Base-by-base conservation (phyloP, 2,329 filamentous ascomycete genomes). In the Herpomyces periplanetae region DNA sequence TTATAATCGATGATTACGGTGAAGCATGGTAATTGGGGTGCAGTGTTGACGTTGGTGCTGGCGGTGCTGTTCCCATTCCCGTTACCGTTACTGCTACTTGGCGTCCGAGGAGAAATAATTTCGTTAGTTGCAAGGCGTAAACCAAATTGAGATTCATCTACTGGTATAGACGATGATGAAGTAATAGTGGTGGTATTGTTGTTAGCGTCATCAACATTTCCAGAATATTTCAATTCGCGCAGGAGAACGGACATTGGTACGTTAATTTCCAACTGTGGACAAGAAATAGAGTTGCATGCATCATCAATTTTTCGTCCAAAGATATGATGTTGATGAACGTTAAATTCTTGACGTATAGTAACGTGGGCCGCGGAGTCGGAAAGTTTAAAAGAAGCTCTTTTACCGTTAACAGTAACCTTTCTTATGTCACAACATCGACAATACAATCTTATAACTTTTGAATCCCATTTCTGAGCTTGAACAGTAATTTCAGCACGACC, bases 401-500 rank as follows among this genome's bases (percentile, higher is more conserved):
- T 29, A 12, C 39, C 42, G 16, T 43, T 37, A 17, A 44, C 35
- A 17, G 38, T 44, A 17, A 57, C 33, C 16, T 43, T 42, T 20
- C 43, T 50, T 22, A 54, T 39, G 26, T 42, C 45, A 26, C 54
- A 52, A 37, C 61, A 54, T 23, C 55, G 47, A 31, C 51, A 56
- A 32, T 60, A 54, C 25, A 63, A 39, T 17, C 42, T 41, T 18
- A 63, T 44, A 10, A 40, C 35, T 24, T 40, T 43, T 20, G 61
- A 37, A 13, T 54, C 44, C 24, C 43, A 43, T 23, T 43, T 40
- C 22, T 49, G 44, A 9, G 57, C 57, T 27, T 63, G 59, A 20
- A 91, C 55, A 12, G 60, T 63, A 28, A 96, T 63, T 28, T 73
- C 62, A 5, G 65, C 68, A 26, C 53, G 61, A 19, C 80, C 80